phyloP scores from a whole-genome alignment of 164 flowering plant species.

The Liriodendron chinense region DNA sequence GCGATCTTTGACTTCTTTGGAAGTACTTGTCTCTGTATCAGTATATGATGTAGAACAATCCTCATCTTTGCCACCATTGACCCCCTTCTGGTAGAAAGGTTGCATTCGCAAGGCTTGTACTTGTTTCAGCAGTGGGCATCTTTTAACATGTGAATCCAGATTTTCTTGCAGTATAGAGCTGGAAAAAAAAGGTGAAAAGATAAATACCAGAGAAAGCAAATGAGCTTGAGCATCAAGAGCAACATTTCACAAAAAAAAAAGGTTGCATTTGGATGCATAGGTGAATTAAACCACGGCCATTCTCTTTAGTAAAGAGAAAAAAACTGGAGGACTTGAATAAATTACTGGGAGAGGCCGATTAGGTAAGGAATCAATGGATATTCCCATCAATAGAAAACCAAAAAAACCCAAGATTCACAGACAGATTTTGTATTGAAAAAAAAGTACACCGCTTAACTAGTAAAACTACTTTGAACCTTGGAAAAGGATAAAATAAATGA shows the following conservation, averaged over 20 bases:
- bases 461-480: neutral
- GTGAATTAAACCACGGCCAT: neutral
- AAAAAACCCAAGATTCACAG: neutral
- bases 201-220: neutral
- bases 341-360: no score
- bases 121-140: constrained; percentile 79
- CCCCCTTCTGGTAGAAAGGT: constrained; percentile 75
- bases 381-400: neutral
- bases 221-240: neutral
- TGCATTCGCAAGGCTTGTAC: constrained; percentile 48
- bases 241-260: no score
- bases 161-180: constrained; percentile 75
- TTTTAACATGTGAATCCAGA: constrained; percentile 63
- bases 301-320: neutral
- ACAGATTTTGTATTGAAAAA: neutral
- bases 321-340: no score
- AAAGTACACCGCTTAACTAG: neutral
- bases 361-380: no score
- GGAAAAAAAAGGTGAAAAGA: neutral
- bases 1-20: constrained; percentile 5
- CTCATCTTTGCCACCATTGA: constrained; percentile 56
- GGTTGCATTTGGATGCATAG: neutral
- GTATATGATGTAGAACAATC: constrained; percentile 5
- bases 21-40: neutral
- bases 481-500: neutral